Conservation (phyloP, 495 filamentous ascomycete genomes). For the Aspergillus biplanus region DNA sequence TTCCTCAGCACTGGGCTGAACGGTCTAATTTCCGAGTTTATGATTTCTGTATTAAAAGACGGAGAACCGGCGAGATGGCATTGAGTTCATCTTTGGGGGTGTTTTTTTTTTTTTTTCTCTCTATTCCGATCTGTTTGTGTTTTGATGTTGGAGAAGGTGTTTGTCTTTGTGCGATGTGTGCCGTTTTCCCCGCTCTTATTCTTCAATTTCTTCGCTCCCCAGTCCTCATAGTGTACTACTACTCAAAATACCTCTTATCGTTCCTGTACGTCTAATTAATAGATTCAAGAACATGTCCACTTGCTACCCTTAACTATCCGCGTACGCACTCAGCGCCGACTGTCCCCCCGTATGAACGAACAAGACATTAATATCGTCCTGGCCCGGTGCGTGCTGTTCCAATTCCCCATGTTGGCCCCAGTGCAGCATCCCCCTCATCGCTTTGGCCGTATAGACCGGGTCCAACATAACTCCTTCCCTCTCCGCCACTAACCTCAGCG, state of each 20-base stretch:
- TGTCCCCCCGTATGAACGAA: constrained; percentile 51
- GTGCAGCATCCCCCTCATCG: constrained; percentile 35
- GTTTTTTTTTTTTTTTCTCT: constrained; percentile 15
- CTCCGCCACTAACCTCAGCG: constrained; percentile 32
- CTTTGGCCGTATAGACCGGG: constrained; percentile 47
- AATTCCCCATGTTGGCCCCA: constrained; percentile 34
- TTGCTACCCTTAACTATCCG: constrained; percentile 19
- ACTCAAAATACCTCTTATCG: constrained; percentile 15
- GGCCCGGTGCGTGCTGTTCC: constrained; percentile 8
- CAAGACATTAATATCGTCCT: constrained; percentile 36
- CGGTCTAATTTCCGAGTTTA: constrained; percentile 8
- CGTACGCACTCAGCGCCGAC: constrained; percentile 40
- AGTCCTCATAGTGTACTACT: constrained; percentile 21
- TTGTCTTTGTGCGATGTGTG: constrained; percentile 1
- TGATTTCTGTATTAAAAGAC: constrained; percentile 16
- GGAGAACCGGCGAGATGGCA: constrained; percentile 30
- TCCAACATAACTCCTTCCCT: constrained; percentile 39
- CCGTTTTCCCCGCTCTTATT: constrained; percentile 10
- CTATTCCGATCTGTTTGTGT: constrained; percentile 6
- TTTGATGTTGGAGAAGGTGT: constrained; percentile 2
- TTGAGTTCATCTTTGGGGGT: constrained; percentile 1
- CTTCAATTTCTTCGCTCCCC: not conserved
- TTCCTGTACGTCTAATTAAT: constrained; percentile 23
- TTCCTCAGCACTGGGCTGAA: not conserved
- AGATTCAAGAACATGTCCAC: constrained; percentile 16